Conservation (phyloP, 371 early-diverging fungal genomes). For the Mucor racemosus region DNA sequence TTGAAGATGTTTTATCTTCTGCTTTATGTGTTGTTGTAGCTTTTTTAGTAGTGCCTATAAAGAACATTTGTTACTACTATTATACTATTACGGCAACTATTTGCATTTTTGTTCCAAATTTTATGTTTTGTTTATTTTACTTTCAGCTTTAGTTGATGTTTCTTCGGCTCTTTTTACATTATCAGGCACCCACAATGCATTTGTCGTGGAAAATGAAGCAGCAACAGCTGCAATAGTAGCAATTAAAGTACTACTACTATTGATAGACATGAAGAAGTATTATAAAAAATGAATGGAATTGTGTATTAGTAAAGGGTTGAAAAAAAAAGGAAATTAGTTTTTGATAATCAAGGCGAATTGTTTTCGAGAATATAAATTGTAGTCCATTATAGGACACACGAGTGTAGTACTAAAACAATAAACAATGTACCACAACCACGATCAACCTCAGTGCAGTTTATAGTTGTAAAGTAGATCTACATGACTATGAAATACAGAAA, state of each 20-base stretch:
- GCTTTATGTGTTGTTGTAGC: not conserved
- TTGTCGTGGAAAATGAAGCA: constrained; percentile 7
- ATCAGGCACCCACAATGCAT: constrained; percentile 17
- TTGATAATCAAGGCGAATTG: constrained; percentile 1
- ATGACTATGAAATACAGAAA: not conserved
- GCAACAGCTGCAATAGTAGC: not conserved
- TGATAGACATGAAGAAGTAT: not conserved
- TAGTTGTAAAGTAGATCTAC: not conserved
- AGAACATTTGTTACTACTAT: constrained; percentile 1
- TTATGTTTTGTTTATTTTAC: not conserved
- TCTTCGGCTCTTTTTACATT: constrained; percentile 9
- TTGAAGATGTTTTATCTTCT: too few species aligned
- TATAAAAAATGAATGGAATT: not conserved
- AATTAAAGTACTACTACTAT: not conserved
- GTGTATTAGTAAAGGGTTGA: not conserved
- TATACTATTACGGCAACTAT: too few species aligned
- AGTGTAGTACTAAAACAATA: constrained; percentile 4
- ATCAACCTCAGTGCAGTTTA: not conserved
- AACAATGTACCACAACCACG: constrained; percentile 7
- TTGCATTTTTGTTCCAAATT: too few species aligned
- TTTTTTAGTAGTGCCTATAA: not conserved
- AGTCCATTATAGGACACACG: not conserved
- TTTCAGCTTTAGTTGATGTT: not conserved
- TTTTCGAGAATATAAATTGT: constrained; percentile 7
- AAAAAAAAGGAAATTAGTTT: not conserved